A percentile compares a stretch with the other conserved stretches of the same genome.
Conservation (phyloP, 257 asterid genomes). For the Datura wrightii region DNA sequence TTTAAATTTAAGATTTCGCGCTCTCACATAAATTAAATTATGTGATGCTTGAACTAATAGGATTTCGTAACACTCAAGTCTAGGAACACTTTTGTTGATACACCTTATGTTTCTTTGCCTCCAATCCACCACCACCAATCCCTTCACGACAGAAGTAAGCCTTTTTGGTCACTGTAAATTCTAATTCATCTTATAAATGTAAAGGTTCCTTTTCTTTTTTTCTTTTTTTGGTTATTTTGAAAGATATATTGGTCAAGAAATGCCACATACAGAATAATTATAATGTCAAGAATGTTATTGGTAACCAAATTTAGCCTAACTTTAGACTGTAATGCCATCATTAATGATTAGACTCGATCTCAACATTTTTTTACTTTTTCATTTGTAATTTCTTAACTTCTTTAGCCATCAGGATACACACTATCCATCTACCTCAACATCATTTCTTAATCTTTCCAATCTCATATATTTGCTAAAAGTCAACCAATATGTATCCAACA, state of each 20-base stretch:
- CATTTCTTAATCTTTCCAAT: not conserved
- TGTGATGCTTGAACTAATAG: not conserved
- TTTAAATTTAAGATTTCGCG: not conserved
- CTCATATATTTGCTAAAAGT: not conserved
- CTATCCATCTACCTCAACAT: conserved; percentile 15
- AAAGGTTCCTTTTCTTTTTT: not conserved
- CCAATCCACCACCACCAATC: not conserved
- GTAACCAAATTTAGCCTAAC: not conserved
- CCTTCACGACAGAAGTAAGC: not conserved
- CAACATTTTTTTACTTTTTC: not conserved
- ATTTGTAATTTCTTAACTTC: not conserved
- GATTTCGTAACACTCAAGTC: not conserved
- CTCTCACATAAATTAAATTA: not conserved
- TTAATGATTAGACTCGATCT: conserved; percentile 5
- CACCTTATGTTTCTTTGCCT: not conserved
- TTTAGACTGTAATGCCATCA: conserved; percentile 8
- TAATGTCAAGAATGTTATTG: conserved; percentile 10
- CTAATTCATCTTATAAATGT: not conserved
- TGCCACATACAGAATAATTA: not conserved
- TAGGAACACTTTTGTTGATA: not conserved
- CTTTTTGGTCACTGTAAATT: not conserved
- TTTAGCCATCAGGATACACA: conserved; percentile 21
- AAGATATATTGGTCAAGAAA: not conserved
- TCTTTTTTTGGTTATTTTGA: not conserved
- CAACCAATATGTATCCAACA: conserved; percentile 22